A percentile compares a stretch with the other conserved stretches of the same genome.
These are phyloP conservation scores for Spizellomyces punctatus DNA, from an alignment of 192 early-diverging fungal species.

Conservation along the genomic window DNA sequence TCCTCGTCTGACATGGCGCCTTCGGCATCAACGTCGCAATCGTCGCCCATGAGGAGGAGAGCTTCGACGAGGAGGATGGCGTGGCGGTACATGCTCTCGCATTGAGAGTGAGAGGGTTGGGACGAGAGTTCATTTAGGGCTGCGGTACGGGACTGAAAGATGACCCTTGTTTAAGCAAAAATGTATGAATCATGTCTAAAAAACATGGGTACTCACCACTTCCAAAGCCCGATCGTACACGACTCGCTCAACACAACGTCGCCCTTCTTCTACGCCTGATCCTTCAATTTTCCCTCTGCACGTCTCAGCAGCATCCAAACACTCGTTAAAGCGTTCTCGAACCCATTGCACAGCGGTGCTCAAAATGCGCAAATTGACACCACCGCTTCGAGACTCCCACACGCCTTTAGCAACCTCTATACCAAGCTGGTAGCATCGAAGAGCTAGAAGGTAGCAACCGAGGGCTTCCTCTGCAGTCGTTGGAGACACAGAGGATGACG, in stretches of 20 bases:
- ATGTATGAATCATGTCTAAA: not conserved
- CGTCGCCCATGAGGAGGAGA: conserved; percentile 29
- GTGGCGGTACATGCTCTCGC: conserved; percentile 46
- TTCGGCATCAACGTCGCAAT: conserved; percentile 8
- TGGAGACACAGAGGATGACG: not conserved
- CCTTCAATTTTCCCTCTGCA: conserved; percentile 8
- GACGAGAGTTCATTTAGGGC: conserved; percentile 33
- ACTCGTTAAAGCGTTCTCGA: conserved; percentile 86
- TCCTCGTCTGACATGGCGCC: conserved; percentile 37
- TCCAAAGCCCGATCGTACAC: conserved; percentile 49
- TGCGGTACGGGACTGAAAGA: conserved; percentile 35
- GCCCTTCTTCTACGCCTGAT: not conserved
- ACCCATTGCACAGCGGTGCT: conserved; percentile 86
- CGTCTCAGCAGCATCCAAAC: conserved; percentile 76
- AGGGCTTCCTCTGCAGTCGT: conserved; percentile 31
- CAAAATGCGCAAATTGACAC: conserved; percentile 38
- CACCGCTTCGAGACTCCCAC: conserved; percentile 26
- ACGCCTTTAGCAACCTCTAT: conserved; percentile 48
- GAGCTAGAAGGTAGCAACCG: conserved; percentile 38
- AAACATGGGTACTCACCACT: conserved; percentile 34
- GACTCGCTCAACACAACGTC: conserved; percentile 37
- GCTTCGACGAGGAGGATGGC: conserved; percentile 48
- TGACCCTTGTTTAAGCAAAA: not conserved
- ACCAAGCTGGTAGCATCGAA: conserved; percentile 49
- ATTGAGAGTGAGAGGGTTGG: not conserved